These are phyloP conservation scores for Blakeslea trispora DNA, from an alignment of 371 early-diverging fungal genomes.

Conservation along the genomic window DNA sequence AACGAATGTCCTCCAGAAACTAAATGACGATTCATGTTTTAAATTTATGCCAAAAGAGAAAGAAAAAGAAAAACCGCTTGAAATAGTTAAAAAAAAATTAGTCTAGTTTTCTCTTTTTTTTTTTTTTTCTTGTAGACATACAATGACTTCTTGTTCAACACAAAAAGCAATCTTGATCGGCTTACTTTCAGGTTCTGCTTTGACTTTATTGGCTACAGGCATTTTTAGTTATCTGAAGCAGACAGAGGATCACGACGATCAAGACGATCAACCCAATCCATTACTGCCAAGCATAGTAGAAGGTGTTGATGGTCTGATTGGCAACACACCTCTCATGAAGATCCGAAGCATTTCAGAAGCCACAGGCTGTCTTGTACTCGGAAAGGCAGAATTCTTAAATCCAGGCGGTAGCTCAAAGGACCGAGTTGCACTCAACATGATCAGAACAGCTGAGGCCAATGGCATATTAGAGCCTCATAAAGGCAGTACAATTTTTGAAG, in stretches of 20 bases:
- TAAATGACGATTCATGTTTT: not conserved
- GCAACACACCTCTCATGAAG: constrained; percentile 88
- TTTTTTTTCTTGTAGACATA: not conserved
- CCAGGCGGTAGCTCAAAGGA: constrained; percentile 96
- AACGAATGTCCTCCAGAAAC: not conserved
- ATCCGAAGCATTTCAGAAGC: constrained; percentile 84
- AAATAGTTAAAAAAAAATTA: too few relatives aligned
- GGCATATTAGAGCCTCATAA: constrained; percentile 66
- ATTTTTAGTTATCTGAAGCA: constrained; percentile 17
- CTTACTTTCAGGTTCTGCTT: constrained; percentile 29
- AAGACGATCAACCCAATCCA: not conserved
- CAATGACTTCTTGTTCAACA: constrained; percentile 13
- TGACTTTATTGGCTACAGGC: constrained; percentile 33
- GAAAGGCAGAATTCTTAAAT: constrained; percentile 77
- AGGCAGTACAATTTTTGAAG: constrained; percentile 88
- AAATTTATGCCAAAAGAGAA: not conserved
- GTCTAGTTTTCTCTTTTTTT: too few relatives aligned
- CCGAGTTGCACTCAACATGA: constrained; percentile 86
- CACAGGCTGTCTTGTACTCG: constrained; percentile 85
- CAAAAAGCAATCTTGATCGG: constrained; percentile 30
- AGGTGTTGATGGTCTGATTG: constrained; percentile 79
- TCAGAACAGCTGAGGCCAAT: constrained; percentile 74
- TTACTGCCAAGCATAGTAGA: constrained; percentile 50
- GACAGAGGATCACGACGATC: too few relatives aligned
- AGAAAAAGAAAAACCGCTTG: not conserved